Evolutionary conservation across 164 flowering plant species (phyloP), one percentile per base, ranked within the genome.

Genomic region (Platanus orientalis): DNA sequence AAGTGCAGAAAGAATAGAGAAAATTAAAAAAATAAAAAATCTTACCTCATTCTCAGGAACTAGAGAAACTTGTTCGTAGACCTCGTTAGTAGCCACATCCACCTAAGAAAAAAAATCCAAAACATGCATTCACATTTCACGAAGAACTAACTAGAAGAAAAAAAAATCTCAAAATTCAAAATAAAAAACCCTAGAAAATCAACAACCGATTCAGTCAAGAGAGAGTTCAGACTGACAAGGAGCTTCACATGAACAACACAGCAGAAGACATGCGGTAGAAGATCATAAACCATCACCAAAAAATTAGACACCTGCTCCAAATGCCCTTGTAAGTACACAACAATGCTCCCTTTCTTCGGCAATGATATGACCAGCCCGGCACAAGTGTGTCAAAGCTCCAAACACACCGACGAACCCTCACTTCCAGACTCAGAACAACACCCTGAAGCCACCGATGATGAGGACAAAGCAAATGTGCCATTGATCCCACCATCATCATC

Each of bases 311-410:
- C 57, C 29, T 77, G 87, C 73, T 91, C 96, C 68, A 91, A 68
- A 71, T 94, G 99, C 4, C 97, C 99, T 66, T 94, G 96, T 26
- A 89, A 76, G 78, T 91, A 94, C 26, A 91, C 96, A 24, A 94
- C 96, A 23, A 74, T 53, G 69, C 78, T 83, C 6, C 95, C 93
- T 63, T 83, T 91, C 84, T 74, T 85, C 6, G 99, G 99, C 63
- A 89, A 68, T 7, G 92, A 88, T 54, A 85, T 88, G 54, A 81
- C n/a, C n/a, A n/a, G n/a, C n/a, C n/a, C n/a, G n/a, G n/a, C n/a
- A n/a, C n/a, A n/a, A n/a, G n/a, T n/a, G n/a, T n/a, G n/a, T n/a
- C n/a, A n/a, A n/a, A n/a, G n/a, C n/a, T n/a, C n/a, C n/a, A n/a
- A n/a, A n/a, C n/a, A n/a, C n/a, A n/a, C n/a, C n/a, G n/a, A n/a